These are phyloP conservation scores for Melanogaster broomeanus DNA, from an alignment of 768 basidiomycete genomes.

Conservation along the genomic window DNA sequence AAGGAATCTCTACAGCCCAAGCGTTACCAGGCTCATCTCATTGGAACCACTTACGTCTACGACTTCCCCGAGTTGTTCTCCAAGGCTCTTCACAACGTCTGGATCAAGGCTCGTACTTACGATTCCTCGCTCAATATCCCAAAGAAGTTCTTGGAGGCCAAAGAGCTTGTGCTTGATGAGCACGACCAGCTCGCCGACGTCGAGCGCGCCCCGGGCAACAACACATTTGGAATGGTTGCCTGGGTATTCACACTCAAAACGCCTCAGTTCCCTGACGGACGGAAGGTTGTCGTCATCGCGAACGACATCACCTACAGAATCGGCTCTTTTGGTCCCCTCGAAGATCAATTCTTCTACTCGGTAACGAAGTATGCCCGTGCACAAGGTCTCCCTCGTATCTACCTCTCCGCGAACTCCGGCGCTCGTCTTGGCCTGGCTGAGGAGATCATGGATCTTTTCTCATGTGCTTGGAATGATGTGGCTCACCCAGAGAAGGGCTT, in stretches of 20 bases:
- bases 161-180: slow-evolving; percentile 93
- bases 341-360: slow-evolving; percentile 96
- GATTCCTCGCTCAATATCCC: slow-evolving; percentile 74
- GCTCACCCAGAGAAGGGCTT: slow-evolving; percentile 91
- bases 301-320: slow-evolving; percentile 99
- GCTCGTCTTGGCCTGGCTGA: slow-evolving; percentile 96
- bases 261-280: slow-evolving; percentile 89
- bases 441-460: slow-evolving; percentile 85
- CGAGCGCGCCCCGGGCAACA: slow-evolving; percentile 90
- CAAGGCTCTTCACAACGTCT: slow-evolving; percentile 92
- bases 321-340: slow-evolving; percentile 93
- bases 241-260: slow-evolving; percentile 94
- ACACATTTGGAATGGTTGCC: slow-evolving; percentile 95
- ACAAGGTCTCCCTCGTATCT: slow-evolving; percentile 89
- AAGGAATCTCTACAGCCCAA: slow-evolving; percentile 98
- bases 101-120: slow-evolving; percentile 68
- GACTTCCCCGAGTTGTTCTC: slow-evolving; percentile 99
- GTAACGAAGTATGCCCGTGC: slow-evolving; percentile 92
- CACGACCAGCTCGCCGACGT: slow-evolving; percentile 89
- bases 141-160: slow-evolving; percentile 76
- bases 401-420: slow-evolving; percentile 98
- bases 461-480: slow-evolving; percentile 86
- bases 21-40: slow-evolving; percentile 97
- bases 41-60: slow-evolving; percentile 98
- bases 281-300: slow-evolving; percentile 85